Evolutionary conservation across 768 basidiomycete genomes (phyloP), one percentile per base, ranked within the genome.

Genomic region (Mycena kentingensis): DNA sequence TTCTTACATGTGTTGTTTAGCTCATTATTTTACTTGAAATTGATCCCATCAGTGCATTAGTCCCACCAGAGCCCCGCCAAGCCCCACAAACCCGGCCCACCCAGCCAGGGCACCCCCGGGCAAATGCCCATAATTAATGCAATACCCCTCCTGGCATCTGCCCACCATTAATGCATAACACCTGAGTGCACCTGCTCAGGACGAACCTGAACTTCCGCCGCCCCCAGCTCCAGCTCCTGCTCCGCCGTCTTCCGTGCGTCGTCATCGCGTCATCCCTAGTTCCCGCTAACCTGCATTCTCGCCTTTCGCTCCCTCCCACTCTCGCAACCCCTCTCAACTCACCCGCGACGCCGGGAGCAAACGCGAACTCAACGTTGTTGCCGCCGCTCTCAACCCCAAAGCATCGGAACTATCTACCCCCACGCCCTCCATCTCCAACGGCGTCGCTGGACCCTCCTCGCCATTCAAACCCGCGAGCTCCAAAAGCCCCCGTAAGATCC

Each of bases 291-390:
- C 37, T 38, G 13, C 37, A 38, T 21, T 38, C 8, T 26, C 22
- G 41, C 25, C 41, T 24, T 8, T n/a, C 6, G 7, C 22, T 12
- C 41, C 28, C 18, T 18, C 36, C 7, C 11, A 13, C 18, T 60
- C 58, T 18, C 58, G 50, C 8, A 48, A 51, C 35, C 55, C 58
- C 2, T 59, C 58, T 6, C 58, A 53, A n/a, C 46, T 60, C 29
- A 55, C 58, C 2, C 55, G 54, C 12, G 58, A 60, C 1, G 27
- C 34, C 28, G 57, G 57, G 4, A 60, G 58, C 51, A 54, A 60
- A 6, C 34, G 49, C 46, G 57, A 54, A 12, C n/a, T n/a, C n/a
- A n/a, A n/a, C n/a, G 51, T 55, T 50, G 43, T 53, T 35, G 54
- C 58, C 19, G 46, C 52, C 19, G 51, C 53, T 25, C 48, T 52